Evolutionary conservation across 208 protist genomes (phyloP).

Genomic region (Trypanosomatidae sp.): DNA sequence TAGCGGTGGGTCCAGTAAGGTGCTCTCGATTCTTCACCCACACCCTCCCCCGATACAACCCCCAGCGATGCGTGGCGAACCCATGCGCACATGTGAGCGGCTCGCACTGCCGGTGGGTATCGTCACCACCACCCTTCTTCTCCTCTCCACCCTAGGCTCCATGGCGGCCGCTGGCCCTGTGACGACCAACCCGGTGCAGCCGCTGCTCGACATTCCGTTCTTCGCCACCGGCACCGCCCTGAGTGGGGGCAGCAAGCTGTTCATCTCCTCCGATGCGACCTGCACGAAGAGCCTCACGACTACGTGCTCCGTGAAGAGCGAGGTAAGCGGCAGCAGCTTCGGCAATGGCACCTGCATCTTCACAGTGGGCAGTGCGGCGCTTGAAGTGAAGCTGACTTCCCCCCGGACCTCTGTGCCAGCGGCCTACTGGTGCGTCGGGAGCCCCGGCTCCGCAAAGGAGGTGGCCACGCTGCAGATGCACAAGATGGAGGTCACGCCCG

Average conservation of each 20-base stretch:
- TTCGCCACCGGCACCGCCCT: background rate
- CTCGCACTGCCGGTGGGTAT: background rate
- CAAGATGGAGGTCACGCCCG: background rate
- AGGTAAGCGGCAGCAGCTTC: background rate
- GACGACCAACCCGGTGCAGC: conserved; percentile 6
- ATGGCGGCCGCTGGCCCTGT: background rate
- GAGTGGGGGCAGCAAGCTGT: background rate
- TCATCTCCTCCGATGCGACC: background rate
- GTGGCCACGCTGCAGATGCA: conserved; percentile 3
- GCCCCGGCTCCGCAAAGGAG: background rate
- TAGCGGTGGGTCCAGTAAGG: background rate
- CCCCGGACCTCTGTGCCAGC: background rate
- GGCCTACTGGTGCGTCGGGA: conserved; percentile 9
- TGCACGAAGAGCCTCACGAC: background rate
- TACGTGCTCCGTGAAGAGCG: background rate
- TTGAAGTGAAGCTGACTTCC: background rate
- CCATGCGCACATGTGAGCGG: background rate
- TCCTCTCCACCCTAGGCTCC: background rate
- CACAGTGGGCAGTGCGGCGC: background rate
- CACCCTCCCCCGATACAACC: background rate
- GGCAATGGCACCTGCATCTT: conserved; percentile 2
- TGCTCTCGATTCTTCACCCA: background rate
- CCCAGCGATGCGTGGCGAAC: background rate
- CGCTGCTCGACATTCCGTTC: conserved; percentile 14
- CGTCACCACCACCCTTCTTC: background rate